Conservation (phyloP, 2,329 filamentous ascomycete genomes). For the Spiromastix sp. region DNA sequence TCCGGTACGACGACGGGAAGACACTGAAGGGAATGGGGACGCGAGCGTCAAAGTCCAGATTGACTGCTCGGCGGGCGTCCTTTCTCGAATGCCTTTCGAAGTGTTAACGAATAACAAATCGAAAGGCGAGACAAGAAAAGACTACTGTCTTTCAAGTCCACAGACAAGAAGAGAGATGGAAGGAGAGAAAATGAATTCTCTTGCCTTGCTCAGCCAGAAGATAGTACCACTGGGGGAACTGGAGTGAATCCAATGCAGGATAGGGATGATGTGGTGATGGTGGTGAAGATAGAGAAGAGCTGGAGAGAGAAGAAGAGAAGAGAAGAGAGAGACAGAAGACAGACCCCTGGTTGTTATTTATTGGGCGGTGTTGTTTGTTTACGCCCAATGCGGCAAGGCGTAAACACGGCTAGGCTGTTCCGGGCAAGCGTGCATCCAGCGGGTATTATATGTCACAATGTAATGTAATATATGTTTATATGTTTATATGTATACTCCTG, state of each 20-base stretch:
- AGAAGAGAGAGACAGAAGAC: conserved; percentile 6
- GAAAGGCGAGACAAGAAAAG: conserved; percentile 41
- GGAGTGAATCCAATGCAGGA: no score
- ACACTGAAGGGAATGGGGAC: conserved; percentile 99
- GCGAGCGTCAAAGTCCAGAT: conserved; percentile 99
- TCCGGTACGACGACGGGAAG: conserved; percentile 97
- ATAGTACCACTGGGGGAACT: neutral
- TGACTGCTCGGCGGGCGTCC: conserved; percentile 71
- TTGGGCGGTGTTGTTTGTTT: conserved; percentile 14
- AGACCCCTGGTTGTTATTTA: conserved; percentile 16
- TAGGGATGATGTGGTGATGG: neutral
- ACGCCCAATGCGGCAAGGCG: conserved; percentile 2
- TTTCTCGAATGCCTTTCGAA: conserved; percentile 55
- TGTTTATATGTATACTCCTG: no score
- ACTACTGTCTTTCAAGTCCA: conserved; percentile 28
- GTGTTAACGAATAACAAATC: conserved; percentile 35
- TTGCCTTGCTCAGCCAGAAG: neutral
- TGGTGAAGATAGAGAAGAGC: conserved; percentile 13
- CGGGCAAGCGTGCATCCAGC: conserved; percentile 1
- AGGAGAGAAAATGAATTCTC: conserved; percentile 3
- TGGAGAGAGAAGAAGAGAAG: conserved; percentile 16
- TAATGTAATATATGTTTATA: neutral
- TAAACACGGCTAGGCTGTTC: conserved; percentile 9
- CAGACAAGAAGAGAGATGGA: conserved; percentile 8
- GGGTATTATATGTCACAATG: conserved; percentile 1